Evolutionary conservation across 345 rosid genomes (phyloP), one percentile per base, ranked within the genome.

Genomic region (Aegle marmelos): DNA sequence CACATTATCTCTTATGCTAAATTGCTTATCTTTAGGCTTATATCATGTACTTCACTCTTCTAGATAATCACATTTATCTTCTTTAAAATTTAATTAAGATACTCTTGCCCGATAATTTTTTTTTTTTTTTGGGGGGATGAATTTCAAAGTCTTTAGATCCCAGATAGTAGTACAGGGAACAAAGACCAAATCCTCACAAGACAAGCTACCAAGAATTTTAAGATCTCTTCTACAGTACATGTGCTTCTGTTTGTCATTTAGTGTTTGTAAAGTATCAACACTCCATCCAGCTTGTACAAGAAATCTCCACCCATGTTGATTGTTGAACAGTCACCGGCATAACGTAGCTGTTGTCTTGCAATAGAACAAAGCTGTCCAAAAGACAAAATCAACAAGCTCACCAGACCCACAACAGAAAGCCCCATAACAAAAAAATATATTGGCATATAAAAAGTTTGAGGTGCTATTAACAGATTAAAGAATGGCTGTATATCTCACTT

Each of bases 331-430:
- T 28, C 22, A 3, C 36, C 17, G 36, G n/a, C 60, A 48, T 28
- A 28, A 1, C 24, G 68, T 48, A 65, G 58, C 67, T 36, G 73
- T 72, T 72, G 71, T 63, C 63, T 19, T 61, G 22, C 41, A 4
- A 22, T n/a, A 36, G 9, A 77, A 78, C 31, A 67, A 27, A 30
- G 60, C 62, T 69, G 80, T 78, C 63, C 41, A 70, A 0, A 71
- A 17, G 28, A 33, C 58, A 69, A 69, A 39, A 19, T 45, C 34
- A 13, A 69, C 56, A 71, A 56, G 31, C 30, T 54, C 25, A 54
- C 21, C 5, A 4, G 48, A 62, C 48, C 9, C 28, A 71, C 14
- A 53, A 27, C 31, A 2, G 31, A 22, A 30, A 7, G 50, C 45
- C 53, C 68, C 21, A 30, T 10, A 64, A 1, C 7, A 45, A 64